Percentiles rank a stretch among this genome's conserved stretches.
Evolutionary conservation across 2,329 filamentous ascomycete genomes (phyloP).

Genomic region (Aureobasidium sp.): DNA sequence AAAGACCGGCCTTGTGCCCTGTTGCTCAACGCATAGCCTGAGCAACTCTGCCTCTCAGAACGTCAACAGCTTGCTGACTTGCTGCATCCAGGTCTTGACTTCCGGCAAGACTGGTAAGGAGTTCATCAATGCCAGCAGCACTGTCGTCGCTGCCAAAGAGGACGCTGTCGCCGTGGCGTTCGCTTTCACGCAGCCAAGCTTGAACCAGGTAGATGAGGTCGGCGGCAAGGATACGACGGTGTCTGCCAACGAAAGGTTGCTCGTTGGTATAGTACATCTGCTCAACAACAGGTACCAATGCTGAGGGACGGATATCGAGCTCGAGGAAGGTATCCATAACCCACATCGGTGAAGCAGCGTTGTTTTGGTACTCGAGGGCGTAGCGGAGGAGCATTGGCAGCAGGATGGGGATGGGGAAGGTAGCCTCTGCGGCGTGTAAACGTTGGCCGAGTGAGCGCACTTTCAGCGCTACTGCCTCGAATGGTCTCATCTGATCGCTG

Average conservation of each 20-base stretch:
- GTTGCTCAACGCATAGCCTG: slow-evolving; percentile 1
- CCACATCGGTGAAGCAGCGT: slow-evolving; percentile 44
- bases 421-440: slow-evolving; percentile 28
- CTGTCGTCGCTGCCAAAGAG: slow-evolving; percentile 54
- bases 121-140: slow-evolving; percentile 33
- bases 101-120: slow-evolving; percentile 18
- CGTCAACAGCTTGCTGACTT: not conserved
- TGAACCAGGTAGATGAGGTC: slow-evolving; percentile 55
- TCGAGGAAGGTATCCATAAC: slow-evolving; percentile 58
- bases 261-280: slow-evolving; percentile 59
- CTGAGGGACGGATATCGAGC: slow-evolving; percentile 53
- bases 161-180: slow-evolving; percentile 42
- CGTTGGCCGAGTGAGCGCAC: slow-evolving; percentile 49
- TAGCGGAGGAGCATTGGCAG: slow-evolving; percentile 49
- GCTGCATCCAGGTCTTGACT: slow-evolving; percentile 18
- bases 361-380: slow-evolving; percentile 40
- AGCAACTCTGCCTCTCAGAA: slow-evolving; percentile 1
- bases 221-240: slow-evolving; percentile 47
- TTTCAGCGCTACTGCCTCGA: slow-evolving; percentile 58
- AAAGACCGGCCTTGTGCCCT: not conserved
- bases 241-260: slow-evolving; percentile 50
- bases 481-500: slow-evolving; percentile 46
- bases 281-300: slow-evolving; percentile 54
- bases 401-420: slow-evolving; percentile 32
- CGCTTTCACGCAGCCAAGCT: slow-evolving; percentile 51